phyloP scores from a whole-genome alignment of 2,329 filamentous ascomycete species.

The Fusarium fracticaudum region DNA sequence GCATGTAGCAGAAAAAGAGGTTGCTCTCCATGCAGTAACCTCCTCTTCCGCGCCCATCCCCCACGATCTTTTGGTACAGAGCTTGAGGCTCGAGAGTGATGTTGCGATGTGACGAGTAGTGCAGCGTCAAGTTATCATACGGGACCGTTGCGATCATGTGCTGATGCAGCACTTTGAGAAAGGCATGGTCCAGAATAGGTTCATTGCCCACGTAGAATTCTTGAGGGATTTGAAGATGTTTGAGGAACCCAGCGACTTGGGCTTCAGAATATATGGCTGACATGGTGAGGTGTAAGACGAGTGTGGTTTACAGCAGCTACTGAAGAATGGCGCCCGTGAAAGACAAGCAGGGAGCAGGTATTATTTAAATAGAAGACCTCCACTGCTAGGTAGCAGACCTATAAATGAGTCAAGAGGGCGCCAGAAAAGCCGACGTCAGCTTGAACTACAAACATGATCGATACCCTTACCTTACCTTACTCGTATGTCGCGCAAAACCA shows the following conservation, averaged over 20 bases:
- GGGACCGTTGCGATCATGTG: constrained; percentile 62
- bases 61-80: constrained; percentile 61
- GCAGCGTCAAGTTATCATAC: constrained; percentile 66
- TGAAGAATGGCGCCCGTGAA: not conserved
- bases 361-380: not conserved
- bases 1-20: constrained; percentile 63
- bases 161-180: constrained; percentile 53
- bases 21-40: constrained; percentile 71
- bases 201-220: constrained; percentile 42
- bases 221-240: constrained; percentile 41
- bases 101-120: constrained; percentile 56
- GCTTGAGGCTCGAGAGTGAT: constrained; percentile 57
- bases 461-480: constrained; percentile 7
- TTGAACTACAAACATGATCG: constrained; percentile 18
- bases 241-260: constrained; percentile 44
- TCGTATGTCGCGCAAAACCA: constrained; percentile 29
- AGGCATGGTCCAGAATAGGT: constrained; percentile 42
- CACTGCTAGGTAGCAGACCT: not conserved
- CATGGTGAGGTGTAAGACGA: constrained; percentile 32
- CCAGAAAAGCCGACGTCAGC: constrained; percentile 24
- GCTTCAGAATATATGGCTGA: constrained; percentile 42
- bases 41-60: constrained; percentile 54
- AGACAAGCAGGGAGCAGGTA: not conserved
- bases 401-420: constrained; percentile 17
- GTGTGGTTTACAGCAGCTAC: not conserved